These are phyloP conservation scores for Apiotrichum sp. DNA, from an alignment of 1,284 basidiomycete genomes.

Conservation along the genomic window DNA sequence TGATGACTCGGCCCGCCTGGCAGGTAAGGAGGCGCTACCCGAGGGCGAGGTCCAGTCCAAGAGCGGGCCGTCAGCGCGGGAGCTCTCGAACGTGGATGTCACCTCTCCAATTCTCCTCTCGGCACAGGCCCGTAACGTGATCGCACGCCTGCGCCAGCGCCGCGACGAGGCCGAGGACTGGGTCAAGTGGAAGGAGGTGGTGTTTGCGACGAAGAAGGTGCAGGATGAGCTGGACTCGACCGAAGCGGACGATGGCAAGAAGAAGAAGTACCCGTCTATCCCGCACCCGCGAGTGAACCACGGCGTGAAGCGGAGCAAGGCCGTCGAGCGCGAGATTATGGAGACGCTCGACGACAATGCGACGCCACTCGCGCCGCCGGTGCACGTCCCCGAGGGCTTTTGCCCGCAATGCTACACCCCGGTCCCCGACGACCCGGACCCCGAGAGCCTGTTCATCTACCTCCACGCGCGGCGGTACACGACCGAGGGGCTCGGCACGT, in stretches of 20 bases:
- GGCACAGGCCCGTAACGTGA: slow-evolving; percentile 72
- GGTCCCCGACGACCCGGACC: slow-evolving; percentile 80
- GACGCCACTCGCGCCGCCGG: slow-evolving; percentile 43
- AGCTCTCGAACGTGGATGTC: slow-evolving; percentile 64
- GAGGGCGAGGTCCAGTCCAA: slow-evolving; percentile 13
- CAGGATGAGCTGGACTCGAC: slow-evolving; percentile 26
- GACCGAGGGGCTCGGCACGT: slow-evolving; percentile 42
- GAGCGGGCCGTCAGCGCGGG: slow-evolving; percentile 12
- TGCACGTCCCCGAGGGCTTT: slow-evolving; percentile 45
- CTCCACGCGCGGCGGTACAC: slow-evolving; percentile 81
- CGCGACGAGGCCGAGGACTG: slow-evolving; percentile 92
- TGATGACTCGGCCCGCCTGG: slow-evolving; percentile 8
- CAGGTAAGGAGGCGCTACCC: slow-evolving; percentile 30
- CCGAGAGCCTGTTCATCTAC: slow-evolving; percentile 86
- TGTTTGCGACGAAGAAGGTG: slow-evolving; percentile 33
- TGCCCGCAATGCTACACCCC: slow-evolving; percentile 86
- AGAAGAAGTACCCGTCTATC: slow-evolving; percentile 1
- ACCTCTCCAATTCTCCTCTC: slow-evolving; percentile 81
- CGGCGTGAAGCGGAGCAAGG: slow-evolving; percentile 8
- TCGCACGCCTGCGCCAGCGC: slow-evolving; percentile 75
- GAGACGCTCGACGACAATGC: slow-evolving; percentile 11
- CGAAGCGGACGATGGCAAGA: not conserved
- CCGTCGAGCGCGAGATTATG: slow-evolving; percentile 20
- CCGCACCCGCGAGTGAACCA: slow-evolving; percentile 18
- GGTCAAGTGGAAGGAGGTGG: slow-evolving; percentile 53